Evolutionary conservation across 1,284 basidiomycete genomes (phyloP), one percentile per base, ranked within the genome.

Genomic region (Leccinum solheimii): DNA sequence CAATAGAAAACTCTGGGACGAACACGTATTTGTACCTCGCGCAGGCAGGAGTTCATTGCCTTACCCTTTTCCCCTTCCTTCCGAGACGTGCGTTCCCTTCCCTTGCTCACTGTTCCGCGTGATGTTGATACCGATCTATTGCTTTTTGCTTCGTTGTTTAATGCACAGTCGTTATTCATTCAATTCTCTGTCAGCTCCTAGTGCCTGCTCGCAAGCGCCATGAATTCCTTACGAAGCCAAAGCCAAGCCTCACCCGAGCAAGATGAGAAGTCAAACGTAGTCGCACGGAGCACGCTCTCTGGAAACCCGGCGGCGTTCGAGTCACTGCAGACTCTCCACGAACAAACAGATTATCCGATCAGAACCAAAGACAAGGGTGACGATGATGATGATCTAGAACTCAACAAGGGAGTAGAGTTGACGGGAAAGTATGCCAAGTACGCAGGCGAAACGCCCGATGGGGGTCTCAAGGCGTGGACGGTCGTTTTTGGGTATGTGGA

Each of bases 391-490:
- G 48, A 26, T 23, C 2, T 26, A 16, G 49, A 51, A 16, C 14
- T 45, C 50, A 49, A 30, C 54, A 55, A 55, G 5, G 36, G 1
- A 7, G 45, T 30, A 1, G 11, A 48, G 4, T 36, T 61, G 11
- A 30, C 59, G 1, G 59, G 36, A 2, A 68, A 59, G 34, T 72
- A 68, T 56, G 61, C 58, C 56, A 73, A 70, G 60, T 68, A 64
- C 57, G 61, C 55, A 2, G 66, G 61, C 34, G 74, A 61, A 7
- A 55, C 74, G 9, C 81, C 81, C 2, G 84, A 86, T 67, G 84
- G 84, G 32, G 84, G 84, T 2, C 66, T 79, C 43, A 76, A 77
- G 62, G 84, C 84, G 2, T 85, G 84, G 84, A 69, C 80, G 4
- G 77, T 84, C 30, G 76, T 84, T 14, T 56, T 79, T 63, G 82